These are phyloP conservation scores for Lichenothelia convexa DNA, from an alignment of 495 filamentous ascomycete species.

Conservation along the genomic window DNA sequence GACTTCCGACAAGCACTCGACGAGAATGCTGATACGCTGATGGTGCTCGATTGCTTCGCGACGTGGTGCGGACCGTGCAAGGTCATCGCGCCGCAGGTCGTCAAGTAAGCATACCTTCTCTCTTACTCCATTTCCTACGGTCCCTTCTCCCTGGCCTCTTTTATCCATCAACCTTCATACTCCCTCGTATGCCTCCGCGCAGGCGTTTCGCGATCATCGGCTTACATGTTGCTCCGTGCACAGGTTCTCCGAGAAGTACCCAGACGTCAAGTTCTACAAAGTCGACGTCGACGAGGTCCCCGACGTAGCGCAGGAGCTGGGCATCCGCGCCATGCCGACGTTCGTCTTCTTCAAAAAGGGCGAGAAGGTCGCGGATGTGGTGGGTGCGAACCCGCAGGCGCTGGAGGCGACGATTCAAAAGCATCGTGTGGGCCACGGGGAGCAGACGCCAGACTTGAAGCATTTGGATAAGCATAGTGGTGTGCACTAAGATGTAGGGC, in stretches of 20 bases:
- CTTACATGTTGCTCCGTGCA: not conserved
- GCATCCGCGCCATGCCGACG: conserved; percentile 89
- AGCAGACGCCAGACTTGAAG: too few species aligned
- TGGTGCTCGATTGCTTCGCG: conserved; percentile 77
- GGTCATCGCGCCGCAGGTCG: conserved; percentile 57
- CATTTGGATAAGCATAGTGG: too few species aligned
- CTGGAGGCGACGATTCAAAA: conserved; percentile 35
- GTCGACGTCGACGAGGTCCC: conserved; percentile 76
- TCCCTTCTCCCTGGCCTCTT: conserved; percentile 10
- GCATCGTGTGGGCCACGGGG: too few species aligned
- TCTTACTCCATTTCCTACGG: conserved; percentile 1
- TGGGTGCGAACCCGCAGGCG: conserved; percentile 61
- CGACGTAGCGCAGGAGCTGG: conserved; percentile 59
- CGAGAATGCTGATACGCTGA: conserved; percentile 28
- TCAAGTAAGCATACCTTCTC: conserved; percentile 29
- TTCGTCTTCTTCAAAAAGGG: conserved; percentile 75
- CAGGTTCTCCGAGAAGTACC: conserved; percentile 36
- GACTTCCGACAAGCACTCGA: conserved; percentile 41
- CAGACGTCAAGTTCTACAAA: conserved; percentile 61
- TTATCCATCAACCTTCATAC: conserved; percentile 8
- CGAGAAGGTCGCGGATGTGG: conserved; percentile 44
- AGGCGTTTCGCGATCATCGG: not conserved
- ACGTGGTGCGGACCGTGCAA: conserved; percentile 95
- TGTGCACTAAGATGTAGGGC: too few species aligned
- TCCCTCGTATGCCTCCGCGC: not conserved